These are phyloP conservation scores for Aspergillus funiculosus DNA, from an alignment of 495 filamentous ascomycete genomes.

Conservation along the genomic window DNA sequence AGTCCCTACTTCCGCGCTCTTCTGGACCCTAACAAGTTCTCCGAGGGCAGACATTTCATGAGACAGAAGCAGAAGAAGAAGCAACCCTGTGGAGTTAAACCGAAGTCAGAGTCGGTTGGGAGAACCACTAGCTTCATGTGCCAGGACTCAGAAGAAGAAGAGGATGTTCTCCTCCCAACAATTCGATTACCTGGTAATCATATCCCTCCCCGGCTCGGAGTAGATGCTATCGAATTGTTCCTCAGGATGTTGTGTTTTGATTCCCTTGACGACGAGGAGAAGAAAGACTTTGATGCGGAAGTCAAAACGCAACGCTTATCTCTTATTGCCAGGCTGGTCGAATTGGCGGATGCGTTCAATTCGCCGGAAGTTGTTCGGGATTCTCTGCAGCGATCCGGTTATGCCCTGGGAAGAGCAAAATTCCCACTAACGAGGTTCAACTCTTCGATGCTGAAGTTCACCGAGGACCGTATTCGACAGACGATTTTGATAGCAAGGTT, in stretches of 20 bases:
- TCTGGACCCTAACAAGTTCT: slow-evolving; percentile 44
- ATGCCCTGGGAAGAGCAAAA: slow-evolving; percentile 29
- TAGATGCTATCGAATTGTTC: slow-evolving; percentile 36
- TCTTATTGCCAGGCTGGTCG: slow-evolving; percentile 29
- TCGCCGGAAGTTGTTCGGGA: slow-evolving; percentile 24
- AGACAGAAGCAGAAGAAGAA: too few species aligned
- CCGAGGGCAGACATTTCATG: slow-evolving; percentile 37
- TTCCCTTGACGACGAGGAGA: slow-evolving; percentile 21
- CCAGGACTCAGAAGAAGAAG: too few species aligned
- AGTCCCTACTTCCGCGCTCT: slow-evolving; percentile 45
- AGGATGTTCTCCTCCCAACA: slow-evolving; percentile 23
- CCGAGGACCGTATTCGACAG: slow-evolving; percentile 41
- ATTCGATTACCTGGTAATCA: slow-evolving; percentile 24
- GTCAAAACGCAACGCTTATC: slow-evolving; percentile 27
- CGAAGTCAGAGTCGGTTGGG: too few species aligned
- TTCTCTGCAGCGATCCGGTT: slow-evolving; percentile 18
- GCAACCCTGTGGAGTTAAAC: background rate
- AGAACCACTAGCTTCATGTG: too few species aligned
- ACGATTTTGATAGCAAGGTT: slow-evolving; percentile 32
- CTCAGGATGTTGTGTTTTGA: slow-evolving; percentile 31
- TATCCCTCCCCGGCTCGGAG: slow-evolving; percentile 23
- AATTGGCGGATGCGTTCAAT: slow-evolving; percentile 36
- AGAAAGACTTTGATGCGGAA: slow-evolving; percentile 20
- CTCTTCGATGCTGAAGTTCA: slow-evolving; percentile 26
- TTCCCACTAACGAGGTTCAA: slow-evolving; percentile 23